phyloP scores from a whole-genome alignment of 441 rosid genomes.

The Manihot esculenta region DNA sequence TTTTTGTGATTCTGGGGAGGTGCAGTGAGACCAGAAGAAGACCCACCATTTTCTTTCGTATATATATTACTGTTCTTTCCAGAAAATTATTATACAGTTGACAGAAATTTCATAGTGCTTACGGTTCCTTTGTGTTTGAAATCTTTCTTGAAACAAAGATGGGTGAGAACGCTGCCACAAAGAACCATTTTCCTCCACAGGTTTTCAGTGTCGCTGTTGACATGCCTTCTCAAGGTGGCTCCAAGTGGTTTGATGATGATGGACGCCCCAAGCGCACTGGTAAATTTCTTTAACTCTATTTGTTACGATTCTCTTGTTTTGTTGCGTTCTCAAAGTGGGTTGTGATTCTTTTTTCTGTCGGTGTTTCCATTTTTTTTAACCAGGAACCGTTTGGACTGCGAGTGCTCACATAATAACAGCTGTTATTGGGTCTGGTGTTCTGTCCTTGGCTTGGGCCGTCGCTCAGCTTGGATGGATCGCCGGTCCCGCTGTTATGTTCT shows the following conservation, averaged over 20 bases:
- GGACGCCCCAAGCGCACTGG: conserved; percentile 73
- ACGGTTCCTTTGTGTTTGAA: neutral
- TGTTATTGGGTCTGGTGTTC: conserved; percentile 83
- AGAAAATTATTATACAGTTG: neutral
- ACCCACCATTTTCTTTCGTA: neutral
- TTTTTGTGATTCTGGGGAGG: conserved; percentile 23
- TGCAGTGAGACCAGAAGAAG: neutral
- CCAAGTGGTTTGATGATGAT: conserved; percentile 70
- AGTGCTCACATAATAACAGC: conserved; percentile 88
- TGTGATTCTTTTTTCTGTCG: too few species aligned
- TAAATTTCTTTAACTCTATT: conserved; percentile 8
- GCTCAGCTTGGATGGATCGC: conserved; percentile 96
- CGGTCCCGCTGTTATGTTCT: conserved; percentile 65
- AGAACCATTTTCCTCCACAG: conserved; percentile 32
- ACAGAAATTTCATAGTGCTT: too few species aligned
- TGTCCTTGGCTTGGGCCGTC: conserved; percentile 80
- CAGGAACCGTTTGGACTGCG: conserved; percentile 83
- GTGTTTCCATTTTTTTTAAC: neutral
- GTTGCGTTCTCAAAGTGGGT: neutral
- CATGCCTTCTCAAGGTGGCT: conserved; percentile 33
- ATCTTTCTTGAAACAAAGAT: conserved; percentile 36
- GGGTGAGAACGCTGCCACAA: conserved; percentile 46
- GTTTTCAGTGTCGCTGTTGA: conserved; percentile 42
- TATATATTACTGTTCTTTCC: neutral
- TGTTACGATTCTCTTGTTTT: neutral